phyloP scores from a whole-genome alignment of 2,329 filamentous ascomycete genomes.

The Talaromyces albobiverticillius region DNA sequence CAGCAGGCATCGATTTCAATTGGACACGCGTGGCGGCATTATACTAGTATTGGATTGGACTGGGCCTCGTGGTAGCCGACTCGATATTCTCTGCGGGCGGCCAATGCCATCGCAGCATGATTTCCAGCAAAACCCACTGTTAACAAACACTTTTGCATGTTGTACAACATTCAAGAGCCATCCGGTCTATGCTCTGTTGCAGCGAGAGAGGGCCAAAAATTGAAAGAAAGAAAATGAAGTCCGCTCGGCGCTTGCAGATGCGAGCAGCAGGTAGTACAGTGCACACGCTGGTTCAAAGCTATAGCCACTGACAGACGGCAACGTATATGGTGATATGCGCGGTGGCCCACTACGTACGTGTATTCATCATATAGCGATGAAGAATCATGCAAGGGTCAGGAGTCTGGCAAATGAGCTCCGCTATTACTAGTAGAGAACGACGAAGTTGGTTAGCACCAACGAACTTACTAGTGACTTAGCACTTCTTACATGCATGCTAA shows the following conservation, averaged over 20 bases:
- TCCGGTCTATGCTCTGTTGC: too few species aligned
- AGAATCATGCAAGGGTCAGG: constrained; percentile 5
- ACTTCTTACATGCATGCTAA: background rate
- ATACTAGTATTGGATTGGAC: too few species aligned
- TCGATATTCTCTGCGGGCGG: too few species aligned
- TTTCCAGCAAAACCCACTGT: too few species aligned
- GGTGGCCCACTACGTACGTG: background rate
- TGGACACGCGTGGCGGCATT: too few species aligned
- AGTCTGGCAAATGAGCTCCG: background rate
- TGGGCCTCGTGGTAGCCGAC: too few species aligned
- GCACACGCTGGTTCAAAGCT: background rate
- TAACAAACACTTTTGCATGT: too few species aligned
- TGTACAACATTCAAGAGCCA: too few species aligned
- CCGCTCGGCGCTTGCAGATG: background rate
- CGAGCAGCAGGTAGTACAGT: background rate
- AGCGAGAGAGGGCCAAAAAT: background rate
- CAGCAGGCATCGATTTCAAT: too few species aligned
- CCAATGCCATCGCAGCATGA: too few species aligned
- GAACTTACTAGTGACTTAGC: background rate
- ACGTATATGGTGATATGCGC: background rate
- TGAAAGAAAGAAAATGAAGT: background rate
- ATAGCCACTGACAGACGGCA: constrained; percentile 4
- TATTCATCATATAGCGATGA: background rate
- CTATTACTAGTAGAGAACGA: background rate
- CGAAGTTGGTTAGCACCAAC: background rate